These are phyloP conservation scores for Candida awuae DNA, from an alignment of 805 yeast species.

Conservation along the genomic window DNA sequence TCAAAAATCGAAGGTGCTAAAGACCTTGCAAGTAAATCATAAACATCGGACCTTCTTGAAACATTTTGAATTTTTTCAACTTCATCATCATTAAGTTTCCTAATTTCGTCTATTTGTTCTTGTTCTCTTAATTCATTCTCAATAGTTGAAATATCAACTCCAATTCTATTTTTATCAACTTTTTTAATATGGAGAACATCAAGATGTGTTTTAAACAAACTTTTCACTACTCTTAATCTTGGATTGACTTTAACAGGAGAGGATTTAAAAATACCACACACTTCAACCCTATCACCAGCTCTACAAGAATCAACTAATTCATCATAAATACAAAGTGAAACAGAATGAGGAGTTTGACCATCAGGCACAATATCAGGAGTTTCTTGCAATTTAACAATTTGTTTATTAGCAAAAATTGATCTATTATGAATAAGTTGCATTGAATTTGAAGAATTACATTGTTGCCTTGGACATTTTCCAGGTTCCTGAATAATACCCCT, in stretches of 20 bases:
- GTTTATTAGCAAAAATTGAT: constrained; percentile 90
- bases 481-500: constrained; percentile 95
- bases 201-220: constrained; percentile 82
- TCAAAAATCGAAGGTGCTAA: constrained; percentile 96
- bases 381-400: constrained; percentile 88
- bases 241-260: constrained; percentile 86
- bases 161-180: constrained; percentile 72
- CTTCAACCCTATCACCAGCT: constrained; percentile 95
- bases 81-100: constrained; percentile 64
- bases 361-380: constrained; percentile 80
- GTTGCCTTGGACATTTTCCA: constrained; percentile 80
- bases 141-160: constrained; percentile 66
- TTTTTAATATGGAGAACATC: constrained; percentile 92
- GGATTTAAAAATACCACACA: constrained; percentile 90
- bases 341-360: constrained; percentile 97
- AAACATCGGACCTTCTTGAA: constrained; percentile 66
- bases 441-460: constrained; percentile 74
- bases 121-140: constrained; percentile 53
- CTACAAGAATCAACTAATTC: constrained; percentile 90
- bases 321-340: constrained; percentile 89
- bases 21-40: constrained; percentile 80
- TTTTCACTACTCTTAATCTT: constrained; percentile 73
- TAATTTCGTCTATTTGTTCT: constrained; percentile 68
- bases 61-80: constrained; percentile 52
- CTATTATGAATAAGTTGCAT: constrained; percentile 90